Percentiles rank a stretch among this genome's conserved stretches.
Conservation (phyloP, 176 grass and related monocot species). For the Elymus sibiricus region DNA sequence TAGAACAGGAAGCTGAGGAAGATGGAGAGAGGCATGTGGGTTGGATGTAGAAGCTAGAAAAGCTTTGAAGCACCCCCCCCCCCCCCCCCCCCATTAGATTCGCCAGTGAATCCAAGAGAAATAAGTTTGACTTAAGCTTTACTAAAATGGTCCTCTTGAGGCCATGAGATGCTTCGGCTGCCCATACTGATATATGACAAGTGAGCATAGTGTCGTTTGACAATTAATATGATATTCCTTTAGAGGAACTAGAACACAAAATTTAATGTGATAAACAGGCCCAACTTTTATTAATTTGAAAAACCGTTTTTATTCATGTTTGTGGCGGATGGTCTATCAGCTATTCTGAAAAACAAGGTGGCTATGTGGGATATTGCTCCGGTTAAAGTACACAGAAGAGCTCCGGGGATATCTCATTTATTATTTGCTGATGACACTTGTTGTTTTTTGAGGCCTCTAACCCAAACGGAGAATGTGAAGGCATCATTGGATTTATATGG, state of each 20-base stretch:
- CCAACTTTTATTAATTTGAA: background rate
- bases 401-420: no score
- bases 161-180: background rate
- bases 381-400: no score
- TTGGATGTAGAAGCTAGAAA: conserved; percentile 86
- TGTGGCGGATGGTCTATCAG: no score
- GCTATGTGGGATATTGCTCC: no score
- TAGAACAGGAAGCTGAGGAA: conserved; percentile 48
- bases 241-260: background rate
- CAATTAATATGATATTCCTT: background rate
- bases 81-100: no score
- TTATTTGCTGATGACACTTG: no score
- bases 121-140: background rate
- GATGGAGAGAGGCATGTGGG: conserved; percentile 73
- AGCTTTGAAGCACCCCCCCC: conserved; percentile 41
- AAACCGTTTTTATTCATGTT: no score
- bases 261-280: background rate
- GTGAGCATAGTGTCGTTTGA: background rate
- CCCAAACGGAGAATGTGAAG: no score
- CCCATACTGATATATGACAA: background rate
- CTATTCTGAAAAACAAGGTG: no score
- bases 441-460: no score
- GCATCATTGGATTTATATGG: no score
- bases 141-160: background rate
- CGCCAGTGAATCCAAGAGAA: conserved; percentile 43